phyloP scores from a whole-genome alignment of 805 yeast species.

The Suhomyces vadensis region DNA sequence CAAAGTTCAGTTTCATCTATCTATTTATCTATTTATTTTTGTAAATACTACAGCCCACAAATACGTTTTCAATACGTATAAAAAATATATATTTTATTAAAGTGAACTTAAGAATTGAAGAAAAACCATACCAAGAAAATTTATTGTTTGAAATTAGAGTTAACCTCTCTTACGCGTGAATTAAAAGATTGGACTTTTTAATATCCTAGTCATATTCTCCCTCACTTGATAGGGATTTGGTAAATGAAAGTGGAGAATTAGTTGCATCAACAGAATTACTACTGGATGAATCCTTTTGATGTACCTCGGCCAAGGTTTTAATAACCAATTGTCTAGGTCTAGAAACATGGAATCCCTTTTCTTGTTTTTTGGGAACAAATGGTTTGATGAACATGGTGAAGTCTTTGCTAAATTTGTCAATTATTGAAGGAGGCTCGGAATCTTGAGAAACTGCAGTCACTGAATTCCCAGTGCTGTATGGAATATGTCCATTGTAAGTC shows the following conservation, averaged over 20 bases:
- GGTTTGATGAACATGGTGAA: constrained; percentile 1
- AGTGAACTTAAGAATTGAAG: too few relatives aligned
- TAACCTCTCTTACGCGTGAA: neutral
- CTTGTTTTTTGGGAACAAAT: constrained; percentile 1
- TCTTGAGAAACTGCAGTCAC: neutral
- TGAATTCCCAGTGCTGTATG: neutral
- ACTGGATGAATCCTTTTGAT: neutral
- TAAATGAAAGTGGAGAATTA: neutral
- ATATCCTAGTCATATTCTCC: neutral
- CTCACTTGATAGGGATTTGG: neutral
- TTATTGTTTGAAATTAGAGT: too few relatives aligned
- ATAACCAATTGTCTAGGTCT: constrained; percentile 38
- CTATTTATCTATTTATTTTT: too few relatives aligned
- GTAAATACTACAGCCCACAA: too few relatives aligned
- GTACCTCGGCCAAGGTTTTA: constrained; percentile 13
- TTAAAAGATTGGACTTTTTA: neutral
- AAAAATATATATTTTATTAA: too few relatives aligned
- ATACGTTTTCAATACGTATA: too few relatives aligned
- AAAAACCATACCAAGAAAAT: too few relatives aligned
- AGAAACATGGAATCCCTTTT: constrained; percentile 29
- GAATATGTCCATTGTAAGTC: neutral
- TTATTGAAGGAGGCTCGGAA: neutral
- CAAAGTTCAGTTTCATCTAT: too few relatives aligned
- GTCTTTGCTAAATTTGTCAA: neutral
- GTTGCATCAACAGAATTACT: neutral